Evolutionary conservation across 768 basidiomycete genomes (phyloP), one percentile per base, ranked within the genome.

Genomic region (Myochromella boudieri): DNA sequence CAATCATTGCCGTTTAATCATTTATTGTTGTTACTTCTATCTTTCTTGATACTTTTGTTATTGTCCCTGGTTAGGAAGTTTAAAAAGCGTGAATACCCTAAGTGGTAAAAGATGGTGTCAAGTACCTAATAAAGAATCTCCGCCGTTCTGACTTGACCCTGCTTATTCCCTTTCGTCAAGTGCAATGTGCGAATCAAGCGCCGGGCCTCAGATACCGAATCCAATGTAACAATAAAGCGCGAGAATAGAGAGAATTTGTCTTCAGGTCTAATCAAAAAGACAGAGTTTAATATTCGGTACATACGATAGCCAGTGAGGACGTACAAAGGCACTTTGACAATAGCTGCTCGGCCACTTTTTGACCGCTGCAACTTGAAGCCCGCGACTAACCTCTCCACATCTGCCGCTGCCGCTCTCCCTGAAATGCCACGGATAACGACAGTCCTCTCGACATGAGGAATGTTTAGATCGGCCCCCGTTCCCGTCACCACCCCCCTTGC

Each of bases 401-500:
- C 62, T 0, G 61, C 58, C 3, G 60, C 26, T 1, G 60, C 58
- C 0, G 75, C 58, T 53, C 61, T 80, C 3, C 76, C 77, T 0
- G 86, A 84, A 29, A 89, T 57, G 2, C 87, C 88, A 60, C 69
- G 76, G 1, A 87, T 55, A 5, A 81, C 71, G 18, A 89, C 87
- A 42, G 70, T 71, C 51, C 63, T 78, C 8, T 79, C 81, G 27
- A 65, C 62, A 34, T 77, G 71, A 8, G 63, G 52, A 38, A 81
- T 61, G 12, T 77, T 70, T n/a, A 75, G 86, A 28, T 70, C 71
- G 7, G 77, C 74, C 8, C 82, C 84, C 44, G 69, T 68, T 4
- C 75, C 74, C 28, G 42, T 44, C 17, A 64, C 31, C 1, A 59
- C 33, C 1, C 60, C 65, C 25, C 65, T 49, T 15, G 44, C 44